Conservation (phyloP, 1,284 basidiomycete species). For the Ganoderma lingzhi region DNA sequence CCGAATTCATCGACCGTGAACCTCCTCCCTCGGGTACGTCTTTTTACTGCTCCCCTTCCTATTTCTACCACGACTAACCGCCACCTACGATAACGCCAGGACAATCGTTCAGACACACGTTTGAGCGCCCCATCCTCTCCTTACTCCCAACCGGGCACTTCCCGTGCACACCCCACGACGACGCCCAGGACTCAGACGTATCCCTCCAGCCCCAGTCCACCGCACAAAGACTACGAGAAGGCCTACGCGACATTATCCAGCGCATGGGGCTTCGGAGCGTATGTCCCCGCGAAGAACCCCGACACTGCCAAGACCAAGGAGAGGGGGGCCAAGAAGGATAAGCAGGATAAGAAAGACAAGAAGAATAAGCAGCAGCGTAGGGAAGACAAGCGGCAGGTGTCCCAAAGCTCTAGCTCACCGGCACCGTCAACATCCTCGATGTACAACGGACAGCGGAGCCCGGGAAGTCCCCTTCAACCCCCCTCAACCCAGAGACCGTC, state of each 20-base stretch:
- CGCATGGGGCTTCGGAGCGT: neutral
- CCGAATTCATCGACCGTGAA: neutral
- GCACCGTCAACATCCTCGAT: neutral
- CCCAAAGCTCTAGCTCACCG: neutral
- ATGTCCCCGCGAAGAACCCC: neutral
- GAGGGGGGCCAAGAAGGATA: neutral
- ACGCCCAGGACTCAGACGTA: neutral
- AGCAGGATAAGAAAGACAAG: neutral
- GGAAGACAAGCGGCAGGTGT: neutral
- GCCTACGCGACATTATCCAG: neutral
- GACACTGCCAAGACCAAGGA: neutral
- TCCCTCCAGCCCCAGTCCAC: neutral
- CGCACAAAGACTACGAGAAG: constrained; percentile 4
- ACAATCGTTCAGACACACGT: neutral
- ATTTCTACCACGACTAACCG: neutral
- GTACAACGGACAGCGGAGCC: neutral
- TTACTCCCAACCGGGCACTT: neutral
- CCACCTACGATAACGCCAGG: neutral
- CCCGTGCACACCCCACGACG: neutral
- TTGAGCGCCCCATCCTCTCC: neutral
- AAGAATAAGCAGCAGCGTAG: neutral
- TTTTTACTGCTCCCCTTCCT: too few species aligned
- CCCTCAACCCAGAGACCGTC: neutral
- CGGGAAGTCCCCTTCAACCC: neutral
- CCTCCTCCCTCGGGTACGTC: neutral